Conservation (phyloP, 192 early-diverging fungal genomes). For the Nowakowskiella sp. region DNA sequence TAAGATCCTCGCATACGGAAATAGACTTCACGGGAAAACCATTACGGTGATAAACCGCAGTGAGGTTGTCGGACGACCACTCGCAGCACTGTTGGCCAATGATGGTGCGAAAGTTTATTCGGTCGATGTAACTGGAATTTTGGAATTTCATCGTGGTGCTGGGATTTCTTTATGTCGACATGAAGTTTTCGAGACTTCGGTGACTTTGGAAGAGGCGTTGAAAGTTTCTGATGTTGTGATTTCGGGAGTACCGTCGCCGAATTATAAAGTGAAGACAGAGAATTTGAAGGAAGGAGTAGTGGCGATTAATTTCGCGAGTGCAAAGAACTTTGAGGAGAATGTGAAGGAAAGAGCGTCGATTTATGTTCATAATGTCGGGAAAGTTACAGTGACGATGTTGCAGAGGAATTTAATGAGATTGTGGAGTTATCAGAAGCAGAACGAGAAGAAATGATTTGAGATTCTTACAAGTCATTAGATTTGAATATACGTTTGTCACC, state of each 20-base stretch:
- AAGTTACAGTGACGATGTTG: constrained; percentile 98
- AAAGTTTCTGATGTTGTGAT: constrained; percentile 93
- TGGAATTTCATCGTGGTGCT: constrained; percentile 46
- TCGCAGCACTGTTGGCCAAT: constrained; percentile 94
- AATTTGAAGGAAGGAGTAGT: constrained; percentile 93
- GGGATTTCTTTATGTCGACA: constrained; percentile 36
- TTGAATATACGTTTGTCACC: no score
- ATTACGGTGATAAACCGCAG: constrained; percentile 93
- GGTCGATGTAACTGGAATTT: constrained; percentile 83
- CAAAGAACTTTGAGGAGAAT: constrained; percentile 84
- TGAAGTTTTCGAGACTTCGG: constrained; percentile 53
- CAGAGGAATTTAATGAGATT: constrained; percentile 90
- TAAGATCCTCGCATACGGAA: constrained; percentile 74
- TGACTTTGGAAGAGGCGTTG: constrained; percentile 72
- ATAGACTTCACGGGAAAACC: constrained; percentile 86
- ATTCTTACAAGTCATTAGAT: no score
- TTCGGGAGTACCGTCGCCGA: constrained; percentile 85
- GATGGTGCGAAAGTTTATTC: constrained; percentile 97
- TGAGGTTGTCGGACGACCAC: constrained; percentile 94
- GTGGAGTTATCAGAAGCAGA: constrained; percentile 54
- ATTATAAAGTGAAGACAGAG: constrained; percentile 80
- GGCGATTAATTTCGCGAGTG: constrained; percentile 96
- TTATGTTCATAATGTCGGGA: constrained; percentile 93
- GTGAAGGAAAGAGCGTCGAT: constrained; percentile 89
- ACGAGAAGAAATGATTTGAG: no score